Conservation (phyloP, 164 flowering plant genomes). For the Brasenia schreberi region DNA sequence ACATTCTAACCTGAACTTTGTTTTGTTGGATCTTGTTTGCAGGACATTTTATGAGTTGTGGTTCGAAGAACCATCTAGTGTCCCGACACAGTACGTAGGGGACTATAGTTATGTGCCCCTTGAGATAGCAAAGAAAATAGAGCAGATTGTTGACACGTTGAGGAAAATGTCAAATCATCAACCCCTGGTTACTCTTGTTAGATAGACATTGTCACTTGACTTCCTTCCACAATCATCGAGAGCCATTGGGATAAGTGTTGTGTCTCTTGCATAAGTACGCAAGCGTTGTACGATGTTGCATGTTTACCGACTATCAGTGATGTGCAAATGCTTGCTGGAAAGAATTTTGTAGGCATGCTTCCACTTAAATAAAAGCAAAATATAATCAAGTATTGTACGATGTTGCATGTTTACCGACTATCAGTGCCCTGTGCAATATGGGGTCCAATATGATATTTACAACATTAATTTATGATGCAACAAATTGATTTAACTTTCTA, state of each 20-base stretch:
- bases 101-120: conserved; percentile 85
- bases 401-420: too few species aligned
- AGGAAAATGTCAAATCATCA: conserved; percentile 73
- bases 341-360: conserved; percentile 73
- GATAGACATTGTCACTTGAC: conserved; percentile 79
- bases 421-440: too few species aligned
- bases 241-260: conserved; percentile 83
- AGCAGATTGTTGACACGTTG: conserved; percentile 85
- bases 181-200: conserved; percentile 66
- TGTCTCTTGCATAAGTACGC: conserved; percentile 62
- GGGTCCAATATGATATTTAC: too few species aligned
- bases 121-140: conserved; percentile 83
- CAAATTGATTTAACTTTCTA: too few species aligned
- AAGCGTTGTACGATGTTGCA: conserved; percentile 87
- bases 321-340: conserved; percentile 95
- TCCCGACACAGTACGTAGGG: conserved; percentile 43
- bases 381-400: too few species aligned
- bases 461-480: too few species aligned
- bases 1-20: background rate
- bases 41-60: conserved; percentile 97
- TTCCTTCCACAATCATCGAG: conserved; percentile 87
- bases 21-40: conserved; percentile 86
- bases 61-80: conserved; percentile 80
- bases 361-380: background rate
- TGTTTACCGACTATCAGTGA: too few species aligned